phyloP scores from a whole-genome alignment of 805 yeast genomes.

The Ascoidea asiatica region DNA sequence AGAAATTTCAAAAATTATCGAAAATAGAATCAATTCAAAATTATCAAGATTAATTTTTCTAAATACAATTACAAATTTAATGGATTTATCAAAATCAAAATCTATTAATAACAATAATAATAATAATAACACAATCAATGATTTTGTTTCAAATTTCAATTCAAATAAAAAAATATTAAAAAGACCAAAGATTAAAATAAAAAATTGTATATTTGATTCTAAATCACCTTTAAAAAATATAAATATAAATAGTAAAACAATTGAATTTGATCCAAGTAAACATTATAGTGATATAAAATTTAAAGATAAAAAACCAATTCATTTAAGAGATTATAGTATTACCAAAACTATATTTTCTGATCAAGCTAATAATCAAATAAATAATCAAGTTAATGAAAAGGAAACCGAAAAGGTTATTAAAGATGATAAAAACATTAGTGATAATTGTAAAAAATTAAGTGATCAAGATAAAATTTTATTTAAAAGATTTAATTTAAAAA shows the following conservation, averaged over 20 bases:
- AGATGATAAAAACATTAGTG: background rate
- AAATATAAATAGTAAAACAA: no score
- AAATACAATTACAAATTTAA: background rate
- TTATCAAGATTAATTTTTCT: background rate
- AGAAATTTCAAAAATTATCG: no score
- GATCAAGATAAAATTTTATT: conserved; percentile 12
- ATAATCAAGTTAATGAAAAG: no score
- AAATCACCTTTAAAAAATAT: no score
- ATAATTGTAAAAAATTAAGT: background rate
- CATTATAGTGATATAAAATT: background rate
- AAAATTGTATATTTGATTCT: no score
- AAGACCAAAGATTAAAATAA: background rate
- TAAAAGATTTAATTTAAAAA: conserved; percentile 13
- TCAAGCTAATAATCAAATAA: no score
- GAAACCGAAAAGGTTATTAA: background rate
- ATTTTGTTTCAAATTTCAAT: background rate
- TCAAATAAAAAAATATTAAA: no score
- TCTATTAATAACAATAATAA: no score
- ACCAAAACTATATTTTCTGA: background rate
- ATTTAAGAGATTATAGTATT: background rate
- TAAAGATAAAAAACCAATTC: background rate
- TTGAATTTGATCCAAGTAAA: background rate
- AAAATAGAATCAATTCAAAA: background rate
- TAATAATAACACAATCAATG: no score
- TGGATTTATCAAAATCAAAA: no score